Percentiles rank a stretch among this genome's conserved stretches.
Evolutionary conservation across 345 rosid genomes (phyloP).

Genomic region (Populus simonii): DNA sequence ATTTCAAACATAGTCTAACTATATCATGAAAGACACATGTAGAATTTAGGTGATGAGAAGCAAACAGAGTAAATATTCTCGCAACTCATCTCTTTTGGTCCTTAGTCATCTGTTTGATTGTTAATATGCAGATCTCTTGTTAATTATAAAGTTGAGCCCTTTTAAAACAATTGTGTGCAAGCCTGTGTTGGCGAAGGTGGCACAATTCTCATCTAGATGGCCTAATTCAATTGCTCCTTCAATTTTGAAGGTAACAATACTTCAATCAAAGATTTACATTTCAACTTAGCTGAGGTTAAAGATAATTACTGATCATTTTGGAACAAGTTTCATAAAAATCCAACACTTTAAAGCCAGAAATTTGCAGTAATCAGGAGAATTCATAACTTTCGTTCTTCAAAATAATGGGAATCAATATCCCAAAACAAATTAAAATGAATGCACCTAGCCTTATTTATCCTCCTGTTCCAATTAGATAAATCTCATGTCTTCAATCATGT

Average conservation of each 20-base stretch:
- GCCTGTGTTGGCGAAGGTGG: slow-evolving; percentile 29
- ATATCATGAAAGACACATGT: too few relatives aligned
- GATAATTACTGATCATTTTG: background rate
- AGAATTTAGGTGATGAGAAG: too few relatives aligned
- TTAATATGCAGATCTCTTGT: slow-evolving; percentile 24
- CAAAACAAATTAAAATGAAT: too few relatives aligned
- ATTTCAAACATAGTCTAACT: too few relatives aligned
- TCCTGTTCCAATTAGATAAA: background rate
- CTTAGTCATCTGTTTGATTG: background rate
- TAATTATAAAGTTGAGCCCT: slow-evolving; percentile 26
- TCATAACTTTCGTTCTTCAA: background rate
- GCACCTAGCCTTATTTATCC: background rate
- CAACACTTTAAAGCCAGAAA: background rate
- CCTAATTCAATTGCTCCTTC: slow-evolving; percentile 38
- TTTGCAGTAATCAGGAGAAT: background rate
- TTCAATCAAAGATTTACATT: background rate
- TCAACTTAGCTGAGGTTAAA: background rate
- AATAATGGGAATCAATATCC: background rate
- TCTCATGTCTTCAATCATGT: too few relatives aligned
- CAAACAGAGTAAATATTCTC: too few relatives aligned
- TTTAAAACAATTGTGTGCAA: slow-evolving; percentile 29
- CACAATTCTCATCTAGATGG: slow-evolving; percentile 47
- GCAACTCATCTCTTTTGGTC: background rate
- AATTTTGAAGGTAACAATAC: slow-evolving; percentile 37
- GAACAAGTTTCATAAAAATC: background rate